These are phyloP conservation scores for Termitomyces sp. DNA, from an alignment of 768 basidiomycete genomes.

Conservation along the genomic window DNA sequence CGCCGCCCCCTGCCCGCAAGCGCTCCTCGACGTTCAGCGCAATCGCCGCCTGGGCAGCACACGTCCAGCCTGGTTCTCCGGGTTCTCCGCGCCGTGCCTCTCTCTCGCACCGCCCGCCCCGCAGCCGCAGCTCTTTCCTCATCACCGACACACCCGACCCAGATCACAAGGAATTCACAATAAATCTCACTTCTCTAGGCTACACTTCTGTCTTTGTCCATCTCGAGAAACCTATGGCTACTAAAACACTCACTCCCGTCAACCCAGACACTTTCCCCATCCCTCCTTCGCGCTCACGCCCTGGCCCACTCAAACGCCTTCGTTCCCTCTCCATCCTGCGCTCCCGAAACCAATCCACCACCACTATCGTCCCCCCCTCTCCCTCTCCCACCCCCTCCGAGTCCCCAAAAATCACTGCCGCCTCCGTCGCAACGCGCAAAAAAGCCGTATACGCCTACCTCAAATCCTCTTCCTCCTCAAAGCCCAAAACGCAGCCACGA, in stretches of 20 bases:
- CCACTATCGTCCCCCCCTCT: constrained; percentile 15
- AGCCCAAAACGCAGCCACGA: constrained; percentile 24
- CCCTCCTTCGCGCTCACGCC: constrained; percentile 17
- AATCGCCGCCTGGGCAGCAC: constrained; percentile 61
- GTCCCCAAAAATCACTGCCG: constrained; percentile 20
- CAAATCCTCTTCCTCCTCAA: constrained; percentile 44
- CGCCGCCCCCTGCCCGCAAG: constrained; percentile 14
- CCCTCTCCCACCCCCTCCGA: constrained; percentile 12
- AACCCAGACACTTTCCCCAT: constrained; percentile 16
- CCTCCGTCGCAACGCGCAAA: constrained; percentile 43
- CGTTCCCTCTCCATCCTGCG: constrained; percentile 51
- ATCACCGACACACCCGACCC: constrained; percentile 44
- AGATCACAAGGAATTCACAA: constrained; percentile 40
- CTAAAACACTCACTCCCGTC: too few relatives aligned
- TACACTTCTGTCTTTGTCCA: constrained; percentile 67
- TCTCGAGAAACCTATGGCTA: constrained; percentile 40
- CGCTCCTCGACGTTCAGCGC: constrained; percentile 43
- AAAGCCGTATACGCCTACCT: constrained; percentile 46
- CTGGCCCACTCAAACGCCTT: constrained; percentile 36
- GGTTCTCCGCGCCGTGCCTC: constrained; percentile 36
- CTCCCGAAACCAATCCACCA: constrained; percentile 27
- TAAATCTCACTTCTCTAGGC: constrained; percentile 57
- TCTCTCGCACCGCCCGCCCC: constrained; percentile 14
- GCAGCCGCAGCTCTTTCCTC: constrained; percentile 40
- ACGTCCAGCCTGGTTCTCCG: constrained; percentile 70